Base-by-base conservation (phyloP, 1,284 basidiomycete species). In the Spongiforma sp. region DNA sequence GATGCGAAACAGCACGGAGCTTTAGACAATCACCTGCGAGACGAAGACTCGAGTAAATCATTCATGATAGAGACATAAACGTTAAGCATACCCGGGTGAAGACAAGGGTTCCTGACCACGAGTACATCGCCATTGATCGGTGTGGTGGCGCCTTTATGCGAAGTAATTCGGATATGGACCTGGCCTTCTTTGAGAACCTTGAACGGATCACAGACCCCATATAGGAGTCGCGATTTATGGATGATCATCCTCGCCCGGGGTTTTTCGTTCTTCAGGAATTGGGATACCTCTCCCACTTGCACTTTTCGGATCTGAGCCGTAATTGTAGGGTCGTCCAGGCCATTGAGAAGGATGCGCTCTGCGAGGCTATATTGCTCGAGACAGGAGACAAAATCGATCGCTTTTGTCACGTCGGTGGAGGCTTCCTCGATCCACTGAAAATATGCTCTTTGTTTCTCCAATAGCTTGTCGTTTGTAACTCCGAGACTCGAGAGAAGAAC, bases 181-280 rank as follows among this genome's bases (percentile, higher is more conserved):
- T 89, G 78, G 0, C 88, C 88, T 69, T 88, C 87, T 59, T 82
- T 81, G 50, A 90, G 76, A 10, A 89, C 81, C 46, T 82, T 79
- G 67, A 83, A 87, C 3, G 88, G 88, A 73, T 90, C 88, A 65
- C 87, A 89, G 15, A 90, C 85, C 0, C 88, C 88, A 62, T 84
- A 89, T 5, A 90, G 74, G 5, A 87, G 78, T 26, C 88, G 80
- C 10, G 88, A 89, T 67, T 88, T 83, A 41, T 83, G 82, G 10
- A 89, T 79, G 57, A 89, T 81, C 78, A 88, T 88, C 58, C 87
- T 78, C 14, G 84, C 81, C 46, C 86, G 80, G 54, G 80, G 80
- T 68, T 83, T 86, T 28, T 84, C 80, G 62, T 86, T 85, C 72
- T 86, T 86, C 66, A 80, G 74, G 66, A 88, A 85, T 41, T 80